Evolutionary conservation across 73 alveolate species (phyloP), one percentile per base, ranked within the genome.

Genomic region (Symbiodinium pilosum): DNA sequence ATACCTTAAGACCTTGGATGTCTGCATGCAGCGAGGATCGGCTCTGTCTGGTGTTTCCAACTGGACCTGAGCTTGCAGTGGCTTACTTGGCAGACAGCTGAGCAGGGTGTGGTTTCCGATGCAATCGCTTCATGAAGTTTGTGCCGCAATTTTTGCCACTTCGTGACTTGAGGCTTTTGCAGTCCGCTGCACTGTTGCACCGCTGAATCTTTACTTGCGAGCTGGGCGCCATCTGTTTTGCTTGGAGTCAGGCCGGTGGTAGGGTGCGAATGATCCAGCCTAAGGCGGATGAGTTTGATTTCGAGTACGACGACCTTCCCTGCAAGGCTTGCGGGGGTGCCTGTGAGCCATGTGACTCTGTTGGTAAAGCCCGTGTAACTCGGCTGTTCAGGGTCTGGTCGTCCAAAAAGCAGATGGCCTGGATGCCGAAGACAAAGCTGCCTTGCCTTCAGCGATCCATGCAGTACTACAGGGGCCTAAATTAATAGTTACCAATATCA

Each of bases 111-210:
- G 20, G 32, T 54, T n/a, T 54, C 34, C 21, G 68, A 51, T 54
- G 73, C n/a, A n/a, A n/a, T n/a, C n/a, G n/a, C n/a, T n/a, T n/a
- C 73, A 0, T n/a, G 26, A 54, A 54, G 73, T 54, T n/a, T 26
- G 20, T 24, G 73, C 73, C 73, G 73, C 20, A 26, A 54, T n/a
- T 18, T 26, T 16, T n/a, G n/a, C n/a, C n/a, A n/a, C n/a, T n/a
- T n/a, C n/a, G n/a, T n/a, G n/a, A n/a, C n/a, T 85, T 34, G 71
- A 91, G 97, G 97, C 88, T 54, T 91, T 91, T 54, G 97, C 97
- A 6, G 97, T 91, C 20, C 97, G 97, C 88, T 91, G 97, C 97
- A 71, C 97, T 42, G 97, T 91, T 77, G 97, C 97, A 30, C 97
- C 97, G 24, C 34, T 91, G 77, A 91, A 91, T 21, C 97, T 91